Evolutionary conservation across 129 eudicot species (phyloP).

Genomic region (Kitagawia praeruptora): DNA sequence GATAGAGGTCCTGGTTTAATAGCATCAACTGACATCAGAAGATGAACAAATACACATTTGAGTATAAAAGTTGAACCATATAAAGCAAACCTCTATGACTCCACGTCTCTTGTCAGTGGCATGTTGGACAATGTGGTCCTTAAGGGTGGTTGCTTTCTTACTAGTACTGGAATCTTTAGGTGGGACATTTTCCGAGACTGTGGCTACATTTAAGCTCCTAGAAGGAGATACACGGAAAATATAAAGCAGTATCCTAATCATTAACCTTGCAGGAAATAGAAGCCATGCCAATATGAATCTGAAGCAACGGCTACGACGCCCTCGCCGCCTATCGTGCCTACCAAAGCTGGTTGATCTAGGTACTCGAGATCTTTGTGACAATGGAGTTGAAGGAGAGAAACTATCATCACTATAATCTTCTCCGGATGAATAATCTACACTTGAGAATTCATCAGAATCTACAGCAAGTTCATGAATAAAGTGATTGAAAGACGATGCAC

Average conservation of each 20-base stretch:
- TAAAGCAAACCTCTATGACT: slow-evolving; percentile 64
- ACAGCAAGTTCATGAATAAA: slow-evolving; percentile 74
- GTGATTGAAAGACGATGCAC: slow-evolving; percentile 89
- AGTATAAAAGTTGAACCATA: background rate
- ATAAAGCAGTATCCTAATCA: slow-evolving; percentile 49
- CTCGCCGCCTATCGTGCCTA: slow-evolving; percentile 38
- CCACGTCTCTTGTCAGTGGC: slow-evolving; percentile 98
- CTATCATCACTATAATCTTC: slow-evolving; percentile 57
- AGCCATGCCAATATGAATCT: slow-evolving; percentile 48
- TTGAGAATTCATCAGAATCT: slow-evolving; percentile 59
- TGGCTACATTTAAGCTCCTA: slow-evolving; percentile 27
- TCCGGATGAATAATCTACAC: slow-evolving; percentile 55
- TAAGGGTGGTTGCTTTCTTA: slow-evolving; percentile 30
- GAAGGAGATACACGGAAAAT: slow-evolving; percentile 27
- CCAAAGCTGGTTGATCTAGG: slow-evolving; percentile 49
- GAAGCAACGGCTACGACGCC: slow-evolving; percentile 37
- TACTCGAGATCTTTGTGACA: slow-evolving; percentile 42
- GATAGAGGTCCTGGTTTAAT: slow-evolving; percentile 64
- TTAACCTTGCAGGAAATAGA: slow-evolving; percentile 52
- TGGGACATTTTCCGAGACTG: slow-evolving; percentile 8
- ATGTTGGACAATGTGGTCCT: slow-evolving; percentile 65
- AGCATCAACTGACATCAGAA: background rate
- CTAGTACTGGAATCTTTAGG: slow-evolving; percentile 22
- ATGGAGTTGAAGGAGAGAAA: slow-evolving; percentile 46
- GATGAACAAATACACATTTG: background rate